Percentiles rank a stretch among this genome's conserved stretches.
These are phyloP conservation scores for Camelina hispida DNA, from an alignment of 345 rosid species.

Conservation along the genomic window DNA sequence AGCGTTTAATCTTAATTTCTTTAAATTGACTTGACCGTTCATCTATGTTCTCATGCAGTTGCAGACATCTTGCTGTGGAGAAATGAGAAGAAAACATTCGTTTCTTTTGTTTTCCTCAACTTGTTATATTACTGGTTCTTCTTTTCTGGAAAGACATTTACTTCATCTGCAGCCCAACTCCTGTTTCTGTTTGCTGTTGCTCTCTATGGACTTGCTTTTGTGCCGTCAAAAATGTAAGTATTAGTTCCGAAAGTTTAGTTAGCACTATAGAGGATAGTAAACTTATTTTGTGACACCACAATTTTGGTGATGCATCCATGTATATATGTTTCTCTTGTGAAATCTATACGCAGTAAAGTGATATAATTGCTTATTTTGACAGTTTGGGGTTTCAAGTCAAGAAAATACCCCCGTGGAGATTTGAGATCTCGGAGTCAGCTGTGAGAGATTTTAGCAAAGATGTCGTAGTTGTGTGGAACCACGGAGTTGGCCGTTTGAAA, in stretches of 20 bases:
- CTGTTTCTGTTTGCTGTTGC: conserved; percentile 53
- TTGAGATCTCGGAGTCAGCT: conserved; percentile 57
- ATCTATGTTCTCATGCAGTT: conserved; percentile 59
- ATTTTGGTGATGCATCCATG: conserved; percentile 3
- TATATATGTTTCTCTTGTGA: conserved; percentile 18
- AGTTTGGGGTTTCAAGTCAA: conserved; percentile 61
- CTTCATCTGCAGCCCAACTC: conserved; percentile 73
- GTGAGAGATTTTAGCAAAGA: conserved; percentile 55
- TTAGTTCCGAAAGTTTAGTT: conserved; percentile 4
- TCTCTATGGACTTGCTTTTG: conserved; percentile 60
- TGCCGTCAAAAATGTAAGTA: conserved; percentile 72
- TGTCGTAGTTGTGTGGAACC: conserved; percentile 62
- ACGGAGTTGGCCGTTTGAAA: conserved; percentile 44
- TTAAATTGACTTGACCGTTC: conserved; percentile 5
- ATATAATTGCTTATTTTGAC: conserved; percentile 42
- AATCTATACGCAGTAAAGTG: conserved; percentile 2
- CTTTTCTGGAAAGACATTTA: conserved; percentile 72
- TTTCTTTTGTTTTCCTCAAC: conserved; percentile 58
- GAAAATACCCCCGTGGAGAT: conserved; percentile 55
- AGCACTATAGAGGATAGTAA: conserved; percentile 4
- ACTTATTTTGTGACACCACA: conserved; percentile 10
- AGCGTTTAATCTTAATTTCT: conserved; percentile 7
- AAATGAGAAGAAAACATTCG: conserved; percentile 81
- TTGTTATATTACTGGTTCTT: conserved; percentile 77
- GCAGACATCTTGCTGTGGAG: conserved; percentile 91